Base-by-base conservation (phyloP, 768 basidiomycete genomes). In the Hypholoma fasciculare region DNA sequence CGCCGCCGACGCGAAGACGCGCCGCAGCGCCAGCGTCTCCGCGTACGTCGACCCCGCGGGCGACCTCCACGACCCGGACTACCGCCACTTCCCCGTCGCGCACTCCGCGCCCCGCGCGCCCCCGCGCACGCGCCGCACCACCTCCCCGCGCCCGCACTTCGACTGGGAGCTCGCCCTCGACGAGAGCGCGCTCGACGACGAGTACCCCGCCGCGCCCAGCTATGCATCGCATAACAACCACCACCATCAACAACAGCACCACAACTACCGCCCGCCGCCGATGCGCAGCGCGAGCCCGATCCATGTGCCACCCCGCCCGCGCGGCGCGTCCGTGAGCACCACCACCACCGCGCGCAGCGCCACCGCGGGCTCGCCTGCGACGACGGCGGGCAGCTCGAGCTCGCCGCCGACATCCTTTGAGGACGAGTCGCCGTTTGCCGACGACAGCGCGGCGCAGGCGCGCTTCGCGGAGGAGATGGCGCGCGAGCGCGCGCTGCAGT, bases 1-100 rank as follows among this genome's bases (percentile, higher is more conserved):
- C 66, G 39, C 67, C 51, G 59, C 74, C 59, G 23, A 34, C 82
- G 78, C 61, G 6, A 42, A 42, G 82, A 82, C 62, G 77, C 83
- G 60, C 83, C 85, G 76, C 75, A 71, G 67, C 65, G 54, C 68
- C 54, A 65, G 63, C 43, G 61, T 34, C 30, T 64, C 59, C 58
- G 71, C 60, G 48, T 86, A 86, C 65, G 79, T 86, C 60, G 86
- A 88, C 76, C 75, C 73, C 67, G 74, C 80, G 58, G 86, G 86
- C 49, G 81, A 85, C 69, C 73, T 86, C 23, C 86, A 88, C 65
- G 86, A 88, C 69, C 86, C 86, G 20, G 86, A 88, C 66, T 88
- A 80, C 71, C 77, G 85, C 60, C 78, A 86, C 71, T 88, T 88
- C 59, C 86, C 86, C 27, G 23, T 54, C 30, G 30, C 30, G 3